These are phyloP conservation scores for Scenedesmus sp. DNA, from an alignment of 163 green algal species.

Conservation along the genomic window DNA sequence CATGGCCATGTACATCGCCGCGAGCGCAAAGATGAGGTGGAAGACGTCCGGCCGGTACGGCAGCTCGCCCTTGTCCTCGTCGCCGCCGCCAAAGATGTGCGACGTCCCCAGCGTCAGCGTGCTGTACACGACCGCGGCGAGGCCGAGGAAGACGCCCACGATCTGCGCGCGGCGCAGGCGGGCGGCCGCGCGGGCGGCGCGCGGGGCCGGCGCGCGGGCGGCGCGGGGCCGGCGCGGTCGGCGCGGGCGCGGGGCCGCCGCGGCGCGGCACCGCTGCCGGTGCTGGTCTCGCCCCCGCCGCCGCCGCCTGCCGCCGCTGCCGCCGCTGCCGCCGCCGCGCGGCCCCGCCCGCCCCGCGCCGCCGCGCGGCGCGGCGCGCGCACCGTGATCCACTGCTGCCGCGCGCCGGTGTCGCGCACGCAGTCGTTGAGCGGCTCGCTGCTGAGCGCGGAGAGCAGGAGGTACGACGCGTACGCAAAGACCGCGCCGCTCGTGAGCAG, in stretches of 20 bases:
- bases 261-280: no score
- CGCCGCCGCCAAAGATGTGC: constrained; percentile 45
- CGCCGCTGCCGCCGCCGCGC: neutral
- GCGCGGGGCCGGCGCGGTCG: no score
- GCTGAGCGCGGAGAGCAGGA: constrained; percentile 62
- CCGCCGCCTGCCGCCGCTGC: no score
- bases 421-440: constrained; percentile 62
- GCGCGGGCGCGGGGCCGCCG: neutral
- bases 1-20: constrained; percentile 92
- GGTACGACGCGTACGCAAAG: constrained; percentile 52
- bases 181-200: neutral
- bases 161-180: constrained; percentile 47
- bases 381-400: constrained; percentile 55
- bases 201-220: no score
- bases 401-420: constrained; percentile 28
- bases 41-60: constrained; percentile 87
- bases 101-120: constrained; percentile 60
- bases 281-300: no score
- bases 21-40: constrained; percentile 94
- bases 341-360: no score
- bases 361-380: no score
- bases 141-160: constrained; percentile 76
- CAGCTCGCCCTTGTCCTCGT: constrained; percentile 46
- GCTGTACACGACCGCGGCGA: constrained; percentile 64
- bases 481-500: constrained; percentile 68